phyloP scores from a whole-genome alignment of 1,139 yeast genomes.

The Hemisphaericaspora lyxosophila region DNA sequence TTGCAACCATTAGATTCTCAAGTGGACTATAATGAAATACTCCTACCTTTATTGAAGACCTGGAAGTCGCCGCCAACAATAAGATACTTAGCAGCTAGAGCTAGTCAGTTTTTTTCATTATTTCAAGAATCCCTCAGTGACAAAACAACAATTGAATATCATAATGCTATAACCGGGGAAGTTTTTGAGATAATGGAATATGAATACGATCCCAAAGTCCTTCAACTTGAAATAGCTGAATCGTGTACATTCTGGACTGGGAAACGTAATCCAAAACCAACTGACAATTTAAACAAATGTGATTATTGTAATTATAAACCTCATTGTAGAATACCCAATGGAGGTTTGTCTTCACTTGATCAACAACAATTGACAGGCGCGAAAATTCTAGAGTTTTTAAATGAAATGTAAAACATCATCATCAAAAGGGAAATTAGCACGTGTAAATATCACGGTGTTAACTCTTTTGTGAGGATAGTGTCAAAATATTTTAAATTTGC shows the following conservation, averaged over 20 bases:
- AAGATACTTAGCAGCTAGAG: constrained; percentile 54
- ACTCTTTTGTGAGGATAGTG: constrained; percentile 50
- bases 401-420: constrained; percentile 39
- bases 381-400: constrained; percentile 16
- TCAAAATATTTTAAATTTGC: constrained; percentile 30
- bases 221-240: constrained; percentile 26
- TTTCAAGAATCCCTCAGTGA: constrained; percentile 36
- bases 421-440: constrained; percentile 34
- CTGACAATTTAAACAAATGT: constrained; percentile 42
- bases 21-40: constrained; percentile 15
- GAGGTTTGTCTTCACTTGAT: constrained; percentile 1
- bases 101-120: constrained; percentile 47
- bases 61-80: constrained; percentile 61
- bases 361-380: constrained; percentile 15
- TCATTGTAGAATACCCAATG: constrained; percentile 35
- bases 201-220: constrained; percentile 27
- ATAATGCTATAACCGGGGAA: constrained; percentile 30
- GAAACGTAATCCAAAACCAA: constrained; percentile 40
- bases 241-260: constrained; percentile 60
- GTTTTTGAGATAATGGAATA: constrained; percentile 41
- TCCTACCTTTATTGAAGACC: constrained; percentile 20
- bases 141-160: constrained; percentile 53
- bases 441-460: constrained; percentile 21
- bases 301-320: constrained; percentile 51
- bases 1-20: constrained; percentile 16